Evolutionary conservation across 352 stramenopile species (phyloP).

Genomic region (Phytophthora foliorum): DNA sequence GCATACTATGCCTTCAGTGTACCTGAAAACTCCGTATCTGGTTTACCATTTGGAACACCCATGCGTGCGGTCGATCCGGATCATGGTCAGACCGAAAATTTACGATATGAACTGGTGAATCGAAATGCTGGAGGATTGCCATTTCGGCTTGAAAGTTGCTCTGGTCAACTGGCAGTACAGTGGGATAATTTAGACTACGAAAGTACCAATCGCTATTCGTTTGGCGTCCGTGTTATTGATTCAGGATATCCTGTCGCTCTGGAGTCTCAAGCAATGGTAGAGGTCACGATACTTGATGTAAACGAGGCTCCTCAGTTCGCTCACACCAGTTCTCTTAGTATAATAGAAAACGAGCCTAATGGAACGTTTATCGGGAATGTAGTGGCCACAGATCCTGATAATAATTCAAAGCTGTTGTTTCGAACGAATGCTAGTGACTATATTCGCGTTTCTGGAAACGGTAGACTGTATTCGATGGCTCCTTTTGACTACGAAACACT

Average conservation of each 20-base stretch:
- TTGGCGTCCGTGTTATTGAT: constrained; percentile 58
- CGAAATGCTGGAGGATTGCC: constrained; percentile 48
- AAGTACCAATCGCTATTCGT: constrained; percentile 40
- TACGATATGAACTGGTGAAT: constrained; percentile 58
- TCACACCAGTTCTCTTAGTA: constrained; percentile 33
- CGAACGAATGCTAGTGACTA: constrained; percentile 45
- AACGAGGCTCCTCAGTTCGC: constrained; percentile 60
- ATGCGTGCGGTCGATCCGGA: constrained; percentile 63
- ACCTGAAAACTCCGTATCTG: constrained; percentile 49
- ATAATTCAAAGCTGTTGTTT: constrained; percentile 35
- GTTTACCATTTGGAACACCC: constrained; percentile 51
- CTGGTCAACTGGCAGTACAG: constrained; percentile 58
- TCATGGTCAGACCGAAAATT: constrained; percentile 48
- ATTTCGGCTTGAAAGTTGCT: constrained; percentile 67
- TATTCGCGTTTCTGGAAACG: constrained; percentile 32
- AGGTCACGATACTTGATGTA: constrained; percentile 52
- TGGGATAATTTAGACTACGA: constrained; percentile 64
- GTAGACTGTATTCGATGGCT: constrained; percentile 23
- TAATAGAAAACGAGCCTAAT: constrained; percentile 50
- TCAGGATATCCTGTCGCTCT: constrained; percentile 49
- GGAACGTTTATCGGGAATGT: constrained; percentile 48
- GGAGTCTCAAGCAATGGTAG: constrained; percentile 34
- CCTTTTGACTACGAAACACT: constrained; percentile 55
- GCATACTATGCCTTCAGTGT: constrained; percentile 49
- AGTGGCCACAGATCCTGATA: constrained; percentile 51